Base-by-base conservation (phyloP, 2,329 filamentous ascomycete species). In the Xylariaceae sp. region DNA sequence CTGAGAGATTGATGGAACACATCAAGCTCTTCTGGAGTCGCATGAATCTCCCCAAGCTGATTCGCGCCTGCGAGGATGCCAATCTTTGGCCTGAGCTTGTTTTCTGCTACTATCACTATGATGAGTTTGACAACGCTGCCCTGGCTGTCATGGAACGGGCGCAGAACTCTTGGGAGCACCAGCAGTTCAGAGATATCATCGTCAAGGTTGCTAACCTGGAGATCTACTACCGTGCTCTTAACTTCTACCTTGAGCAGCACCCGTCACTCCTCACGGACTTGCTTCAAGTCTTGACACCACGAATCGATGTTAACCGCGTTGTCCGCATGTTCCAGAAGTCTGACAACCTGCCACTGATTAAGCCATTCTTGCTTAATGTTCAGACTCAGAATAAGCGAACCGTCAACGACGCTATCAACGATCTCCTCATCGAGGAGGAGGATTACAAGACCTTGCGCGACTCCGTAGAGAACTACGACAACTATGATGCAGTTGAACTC, bases 281-380 rank as follows among this genome's bases (percentile, higher is more conserved):
- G 37, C 83, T 99, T 57, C 92, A 97, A 73, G 89, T 85, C 9
- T 81, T 99, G 64, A 96, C 94, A n/a, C 77, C 92, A 51, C 89
- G 94, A 62, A 93, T 99, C 66, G 94, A 99, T 66, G 94, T 97
- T 71, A 97, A 97, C 80, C 91, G 95, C 62, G 94, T 99, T n/a
- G 94, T 99, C 63, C 90, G 92, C 75, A 95, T 99, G 85, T 99
- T 99, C 78, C 88, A 96, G 79, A 95, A 96, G 79, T 97, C 92
- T 5, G 94, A 99, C 77, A 97, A 97, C 76, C 88, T 97, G 67
- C 94, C 95, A 57, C 80, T 99, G 57, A 97, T 99, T 82, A 99
- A 99, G 82, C 93, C 93, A 2, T 99, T 99, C 88, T 79, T 99
- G 68, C 85, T 99, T 60, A 97, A 92, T 68, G 95, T 99, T 30